Evolutionary conservation across 116 monocot genomes (phyloP), one percentile per base, ranked within the genome.

Genomic region (Trichopus zeylanicus): DNA sequence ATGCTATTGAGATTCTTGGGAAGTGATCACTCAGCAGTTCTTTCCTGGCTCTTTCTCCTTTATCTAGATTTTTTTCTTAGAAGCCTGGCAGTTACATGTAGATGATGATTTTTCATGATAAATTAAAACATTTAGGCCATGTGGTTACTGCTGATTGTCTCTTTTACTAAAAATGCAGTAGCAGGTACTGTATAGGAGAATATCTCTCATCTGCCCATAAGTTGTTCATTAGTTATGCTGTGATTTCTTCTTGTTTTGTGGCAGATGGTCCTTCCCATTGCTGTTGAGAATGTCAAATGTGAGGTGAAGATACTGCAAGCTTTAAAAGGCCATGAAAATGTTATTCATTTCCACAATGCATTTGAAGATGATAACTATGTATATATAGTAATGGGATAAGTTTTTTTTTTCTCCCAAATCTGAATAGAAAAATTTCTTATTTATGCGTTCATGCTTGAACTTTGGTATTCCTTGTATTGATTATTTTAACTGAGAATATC

Each of bases 371-470:
- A 83, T 59, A 68, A 80, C 18, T 94, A 75, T 76, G 94, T 94
- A 3, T 94, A 86, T 56, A 94, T 94, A 52, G 89, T 94, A 47
- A 94, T 94, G 94, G 94, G 89, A 89, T 94, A 81, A 82, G 94
- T 88, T 46, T 27, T 56, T 61, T 21, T 19, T 57, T 7, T n/a
- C n/a, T n/a, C 7, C 10, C 13, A n/a, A 32, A 24, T 58, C 2
- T 37, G 3, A 21, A 34, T 58, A 53, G 20, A 5, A 29, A 37
- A 21, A 15, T 3, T 15, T 29, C 55, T 55, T 26, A 11, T 29
- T 51, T 16, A 20, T 51, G 7, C 4, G 0, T 51, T 51, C 51
- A 42, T 42, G 15, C 1, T 6, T 37, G 1, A 11, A 0, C 15
- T 37, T 37, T 37, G 15, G 0, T 37, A 37, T 15, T 8, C 37